Conservation (phyloP, 129 eudicot species). For the Saussurea involucrata region DNA sequence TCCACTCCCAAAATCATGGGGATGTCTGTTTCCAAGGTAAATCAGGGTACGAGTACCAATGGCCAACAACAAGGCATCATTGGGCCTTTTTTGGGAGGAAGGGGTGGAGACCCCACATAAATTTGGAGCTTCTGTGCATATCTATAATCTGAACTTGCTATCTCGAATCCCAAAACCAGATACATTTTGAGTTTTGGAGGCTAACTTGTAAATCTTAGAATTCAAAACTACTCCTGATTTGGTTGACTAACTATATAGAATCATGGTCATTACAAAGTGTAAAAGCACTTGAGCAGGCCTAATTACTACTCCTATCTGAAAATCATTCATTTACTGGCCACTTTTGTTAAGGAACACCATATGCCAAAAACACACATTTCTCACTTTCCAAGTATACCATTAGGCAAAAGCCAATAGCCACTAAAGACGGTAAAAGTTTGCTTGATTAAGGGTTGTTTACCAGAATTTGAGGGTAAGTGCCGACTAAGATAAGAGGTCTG, state of each 20-base stretch:
- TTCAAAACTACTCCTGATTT: too few relatives aligned
- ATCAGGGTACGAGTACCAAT: not conserved
- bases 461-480: too few relatives aligned
- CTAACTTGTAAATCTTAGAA: too few relatives aligned
- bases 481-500: too few relatives aligned
- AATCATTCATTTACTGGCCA: not conserved
- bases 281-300: constrained; percentile 6
- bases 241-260: not conserved
- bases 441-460: not conserved
- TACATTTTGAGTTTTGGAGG: too few relatives aligned
- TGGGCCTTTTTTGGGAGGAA: too few relatives aligned
- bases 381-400: not conserved
- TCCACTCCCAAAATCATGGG: not conserved
- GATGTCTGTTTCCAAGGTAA: not conserved
- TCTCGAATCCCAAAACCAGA: too few relatives aligned
- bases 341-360: not conserved
- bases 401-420: not conserved
- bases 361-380: not conserved
- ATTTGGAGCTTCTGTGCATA: too few relatives aligned
- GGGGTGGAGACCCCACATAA: too few relatives aligned
- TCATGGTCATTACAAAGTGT: not conserved
- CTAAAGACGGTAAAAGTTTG: not conserved
- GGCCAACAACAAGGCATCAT: not conserved
- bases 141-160: too few relatives aligned
- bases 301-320: not conserved